These are phyloP conservation scores for Saksenaea oblongispora DNA, from an alignment of 371 early-diverging fungal species.

Conservation along the genomic window DNA sequence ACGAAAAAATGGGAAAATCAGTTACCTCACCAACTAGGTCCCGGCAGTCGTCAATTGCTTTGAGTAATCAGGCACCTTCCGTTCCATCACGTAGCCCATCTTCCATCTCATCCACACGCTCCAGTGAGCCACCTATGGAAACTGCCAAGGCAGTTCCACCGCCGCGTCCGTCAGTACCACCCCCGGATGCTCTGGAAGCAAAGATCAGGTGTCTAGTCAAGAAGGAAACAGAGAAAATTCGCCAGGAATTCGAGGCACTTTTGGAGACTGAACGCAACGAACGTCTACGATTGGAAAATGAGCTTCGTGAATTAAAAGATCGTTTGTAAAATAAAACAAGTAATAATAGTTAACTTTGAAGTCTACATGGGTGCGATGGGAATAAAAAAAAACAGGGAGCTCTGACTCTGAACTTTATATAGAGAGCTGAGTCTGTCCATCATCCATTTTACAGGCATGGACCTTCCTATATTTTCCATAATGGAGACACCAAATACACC, in stretches of 20 bases:
- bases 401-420: no score
- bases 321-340: not conserved
- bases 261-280: constrained; percentile 47
- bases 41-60: constrained; percentile 31
- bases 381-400: no score
- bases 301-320: constrained; percentile 36
- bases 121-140: not conserved
- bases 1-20: not conserved
- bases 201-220: constrained; percentile 37
- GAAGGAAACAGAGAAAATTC: constrained; percentile 45
- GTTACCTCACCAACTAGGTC: constrained; percentile 22
- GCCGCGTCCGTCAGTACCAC: constrained; percentile 17
- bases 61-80: constrained; percentile 20
- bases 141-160: not conserved
- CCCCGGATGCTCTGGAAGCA: constrained; percentile 34
- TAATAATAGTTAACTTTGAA: not conserved
- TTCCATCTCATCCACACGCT: not conserved
- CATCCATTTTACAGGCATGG: no score
- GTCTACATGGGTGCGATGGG: no score
- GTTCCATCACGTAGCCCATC: not conserved
- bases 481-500: no score
- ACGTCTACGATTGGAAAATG: constrained; percentile 40
- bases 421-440: no score
- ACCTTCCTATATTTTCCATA: no score
- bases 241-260: constrained; percentile 38